phyloP scores from a whole-genome alignment of 352 stramenopile genomes.

The Phytopythium vexans region DNA sequence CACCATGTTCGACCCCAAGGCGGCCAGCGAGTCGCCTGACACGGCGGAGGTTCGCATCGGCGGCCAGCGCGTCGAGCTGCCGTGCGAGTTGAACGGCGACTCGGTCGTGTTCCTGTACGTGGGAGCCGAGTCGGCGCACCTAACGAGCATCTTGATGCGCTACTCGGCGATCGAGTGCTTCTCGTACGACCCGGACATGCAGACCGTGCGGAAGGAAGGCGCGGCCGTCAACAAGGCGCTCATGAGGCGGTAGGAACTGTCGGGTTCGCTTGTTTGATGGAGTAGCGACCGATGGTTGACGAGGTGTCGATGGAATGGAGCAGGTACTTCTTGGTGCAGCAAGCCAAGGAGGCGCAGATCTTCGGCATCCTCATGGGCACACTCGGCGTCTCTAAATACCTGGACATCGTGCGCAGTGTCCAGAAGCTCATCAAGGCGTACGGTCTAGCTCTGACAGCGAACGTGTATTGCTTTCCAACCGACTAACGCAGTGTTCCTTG shows the following conservation, averaged over 20 bases:
- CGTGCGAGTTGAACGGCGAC: slow-evolving; percentile 29
- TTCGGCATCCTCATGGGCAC: slow-evolving; percentile 97
- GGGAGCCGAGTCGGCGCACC: slow-evolving; percentile 66
- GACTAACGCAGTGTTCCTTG: slow-evolving; percentile 5
- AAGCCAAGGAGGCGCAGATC: slow-evolving; percentile 92
- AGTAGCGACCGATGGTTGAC: no score
- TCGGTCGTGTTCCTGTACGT: slow-evolving; percentile 67
- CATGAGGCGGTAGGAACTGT: slow-evolving; percentile 41
- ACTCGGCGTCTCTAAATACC: slow-evolving; percentile 90
- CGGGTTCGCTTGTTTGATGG: not conserved
- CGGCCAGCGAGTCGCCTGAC: slow-evolving; percentile 9
- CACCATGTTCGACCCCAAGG: slow-evolving; percentile 62
- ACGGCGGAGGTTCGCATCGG: slow-evolving; percentile 42
- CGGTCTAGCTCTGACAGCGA: not conserved
- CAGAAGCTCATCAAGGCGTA: slow-evolving; percentile 87
- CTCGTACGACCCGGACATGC: slow-evolving; percentile 63
- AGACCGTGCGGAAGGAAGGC: slow-evolving; percentile 48
- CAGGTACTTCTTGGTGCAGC: slow-evolving; percentile 88
- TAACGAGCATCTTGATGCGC: slow-evolving; percentile 82
- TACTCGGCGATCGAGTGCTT: slow-evolving; percentile 66
- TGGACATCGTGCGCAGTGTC: slow-evolving; percentile 89
- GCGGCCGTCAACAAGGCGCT: slow-evolving; percentile 65
- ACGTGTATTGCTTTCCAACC: not conserved
- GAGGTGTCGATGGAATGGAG: not conserved
- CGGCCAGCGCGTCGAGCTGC: slow-evolving; percentile 52